Evolutionary conservation across 257 asterid species (phyloP), one percentile per base, ranked within the genome.

Genomic region (Solanum appendiculatum): DNA sequence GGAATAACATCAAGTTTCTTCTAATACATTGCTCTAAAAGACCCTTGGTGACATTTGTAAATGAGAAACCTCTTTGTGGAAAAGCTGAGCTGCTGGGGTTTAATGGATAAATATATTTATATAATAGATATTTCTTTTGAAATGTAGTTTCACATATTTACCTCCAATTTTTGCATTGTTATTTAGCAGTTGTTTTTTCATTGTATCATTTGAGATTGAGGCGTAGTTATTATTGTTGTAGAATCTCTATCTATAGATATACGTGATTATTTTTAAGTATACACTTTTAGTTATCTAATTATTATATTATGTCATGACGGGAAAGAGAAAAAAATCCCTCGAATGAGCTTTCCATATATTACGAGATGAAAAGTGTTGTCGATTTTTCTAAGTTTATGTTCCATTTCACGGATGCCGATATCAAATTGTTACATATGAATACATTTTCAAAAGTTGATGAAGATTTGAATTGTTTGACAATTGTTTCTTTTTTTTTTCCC

Each of bases 1-100:
- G 37, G 99, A 96, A 84, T 96, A 87, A 91, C 54, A 44, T 25
- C 33, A 14, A 0, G 11, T 44, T 85, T 31, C 80, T 72, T 85
- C 82, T 69, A 18, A 42, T 64, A 40, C 80, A 16, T 34, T 39
- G 44, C 40, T 42, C 18, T 29, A 6, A 18, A 51, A 85, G 82
- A 69, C 54, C 51, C 83, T 29, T 86, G 84, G 63, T 56, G 36
- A 48, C 86, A 60, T 60, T 39, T 78, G 85, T 86, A 80, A 86
- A 78, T 78, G 63, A 58, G 81, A 74, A 77, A 80, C 68, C 83
- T 60, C 66, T 80, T 48, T 83, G 39, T 78, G 66, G 87, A 68
- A 80, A 70, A 69, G 69, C 18, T 40, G 46, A 46, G 69, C 51
- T 40, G 68, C 80, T 31, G 85, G 36, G 85, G 33, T 40, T 69